A percentile compares a stretch with the other conserved stretches of the same genome.
These are phyloP conservation scores for Leccinum rimulosum DNA, from an alignment of 768 basidiomycete genomes.

Conservation along the genomic window DNA sequence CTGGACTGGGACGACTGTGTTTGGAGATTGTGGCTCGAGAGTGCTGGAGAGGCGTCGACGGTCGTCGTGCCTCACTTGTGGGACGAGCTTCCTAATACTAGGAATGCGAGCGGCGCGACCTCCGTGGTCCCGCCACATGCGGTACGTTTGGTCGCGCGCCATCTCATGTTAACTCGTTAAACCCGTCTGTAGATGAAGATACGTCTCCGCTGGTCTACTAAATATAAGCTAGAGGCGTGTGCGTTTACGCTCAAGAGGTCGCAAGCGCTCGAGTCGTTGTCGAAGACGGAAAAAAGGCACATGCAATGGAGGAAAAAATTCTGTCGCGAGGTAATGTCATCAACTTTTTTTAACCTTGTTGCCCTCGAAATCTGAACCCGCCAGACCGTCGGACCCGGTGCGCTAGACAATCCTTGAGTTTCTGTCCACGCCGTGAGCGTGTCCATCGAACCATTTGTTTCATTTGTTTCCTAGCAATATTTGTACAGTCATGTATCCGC, in stretches of 20 bases:
- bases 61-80: constrained; percentile 12
- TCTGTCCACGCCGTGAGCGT: not conserved
- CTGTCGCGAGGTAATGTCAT: constrained; percentile 44
- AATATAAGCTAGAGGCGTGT: constrained; percentile 54
- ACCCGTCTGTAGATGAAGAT: constrained; percentile 34
- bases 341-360: not conserved
- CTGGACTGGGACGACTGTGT: constrained; percentile 64
- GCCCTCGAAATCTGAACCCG: not conserved
- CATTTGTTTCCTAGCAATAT: not conserved
- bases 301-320: constrained; percentile 56
- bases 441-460: not conserved
- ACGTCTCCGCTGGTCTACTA: constrained; percentile 44
- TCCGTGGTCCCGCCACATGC: constrained; percentile 18
- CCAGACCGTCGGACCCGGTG: constrained; percentile 19
- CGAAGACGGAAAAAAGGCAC: constrained; percentile 39
- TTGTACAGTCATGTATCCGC: constrained; percentile 12
- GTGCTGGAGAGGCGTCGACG: constrained; percentile 39
- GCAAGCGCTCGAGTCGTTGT: constrained; percentile 31
- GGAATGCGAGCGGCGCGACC: constrained; percentile 9
- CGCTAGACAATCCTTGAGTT: constrained; percentile 16
- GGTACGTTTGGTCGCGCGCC: constrained; percentile 11
- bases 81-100: constrained; percentile 3
- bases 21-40: constrained; percentile 62
- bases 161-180: not conserved
- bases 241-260: constrained; percentile 43